These are phyloP conservation scores for Colletotrichum tanaceti DNA, from an alignment of 2,329 filamentous ascomycete species.

Conservation along the genomic window DNA sequence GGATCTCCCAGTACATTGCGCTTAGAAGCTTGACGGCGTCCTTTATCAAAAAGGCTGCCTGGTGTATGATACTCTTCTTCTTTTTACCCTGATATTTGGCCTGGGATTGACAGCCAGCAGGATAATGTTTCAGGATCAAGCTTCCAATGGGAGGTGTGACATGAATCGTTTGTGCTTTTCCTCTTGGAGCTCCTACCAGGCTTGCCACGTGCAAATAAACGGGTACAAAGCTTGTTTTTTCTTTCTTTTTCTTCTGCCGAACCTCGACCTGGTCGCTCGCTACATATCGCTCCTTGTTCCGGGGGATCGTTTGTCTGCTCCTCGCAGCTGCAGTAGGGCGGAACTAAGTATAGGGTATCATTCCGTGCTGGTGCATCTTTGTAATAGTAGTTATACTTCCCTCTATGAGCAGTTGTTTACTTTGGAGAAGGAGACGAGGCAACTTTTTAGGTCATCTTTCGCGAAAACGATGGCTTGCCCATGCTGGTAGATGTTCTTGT, in stretches of 20 bases:
- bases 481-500: neutral
- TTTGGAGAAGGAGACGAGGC: constrained; percentile 64
- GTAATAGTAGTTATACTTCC: too few species aligned
- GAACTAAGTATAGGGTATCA: constrained; percentile 50
- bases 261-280: constrained; percentile 44
- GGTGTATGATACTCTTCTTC: constrained; percentile 49
- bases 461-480: constrained; percentile 6
- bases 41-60: constrained; percentile 60
- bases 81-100: neutral
- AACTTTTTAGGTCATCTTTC: too few species aligned
- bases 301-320: constrained; percentile 8
- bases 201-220: constrained; percentile 45
- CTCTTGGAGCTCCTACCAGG: constrained; percentile 57
- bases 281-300: constrained; percentile 12
- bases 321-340: constrained; percentile 15
- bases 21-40: constrained; percentile 61
- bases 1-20: constrained; percentile 62
- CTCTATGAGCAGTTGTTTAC: constrained; percentile 64
- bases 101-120: neutral
- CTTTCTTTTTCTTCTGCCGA: constrained; percentile 47
- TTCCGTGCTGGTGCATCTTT: constrained; percentile 60
- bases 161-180: constrained; percentile 53
- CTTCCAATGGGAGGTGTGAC: constrained; percentile 59
- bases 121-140: constrained; percentile 61
- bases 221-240: too few species aligned